Conservation (phyloP, 2,329 filamentous ascomycete genomes). For the Pseudocercospora vitis region DNA sequence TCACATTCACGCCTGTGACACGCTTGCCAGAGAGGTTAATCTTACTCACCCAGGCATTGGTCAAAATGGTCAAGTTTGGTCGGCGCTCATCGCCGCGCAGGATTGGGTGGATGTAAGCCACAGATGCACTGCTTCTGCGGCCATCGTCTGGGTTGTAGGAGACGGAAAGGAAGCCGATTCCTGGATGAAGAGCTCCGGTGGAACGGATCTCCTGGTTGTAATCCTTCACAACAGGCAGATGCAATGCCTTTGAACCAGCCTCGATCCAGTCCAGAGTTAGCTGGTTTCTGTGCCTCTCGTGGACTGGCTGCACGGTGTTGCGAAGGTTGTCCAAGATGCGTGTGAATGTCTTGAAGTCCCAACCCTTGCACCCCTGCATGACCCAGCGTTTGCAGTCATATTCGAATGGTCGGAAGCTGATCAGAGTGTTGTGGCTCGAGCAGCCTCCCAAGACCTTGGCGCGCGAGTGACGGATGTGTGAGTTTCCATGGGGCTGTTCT, state of each 20-base stretch:
- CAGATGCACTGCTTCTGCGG: conserved; percentile 78
- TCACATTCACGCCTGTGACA: conserved; percentile 73
- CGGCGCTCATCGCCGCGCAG: conserved; percentile 78
- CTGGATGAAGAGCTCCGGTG: conserved; percentile 69
- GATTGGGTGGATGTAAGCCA: conserved; percentile 91
- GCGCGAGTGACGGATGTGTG: conserved; percentile 84
- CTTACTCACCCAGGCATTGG: conserved; percentile 83
- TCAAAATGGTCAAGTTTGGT: conserved; percentile 81
- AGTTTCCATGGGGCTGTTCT: conserved; percentile 89
- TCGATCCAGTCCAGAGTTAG: conserved; percentile 87
- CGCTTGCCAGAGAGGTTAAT: conserved; percentile 69
- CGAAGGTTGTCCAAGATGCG: conserved; percentile 78
- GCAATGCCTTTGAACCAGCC: conserved; percentile 73
- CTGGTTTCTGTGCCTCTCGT: conserved; percentile 82
- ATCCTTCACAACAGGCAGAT: conserved; percentile 78
- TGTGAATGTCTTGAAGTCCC: conserved; percentile 83
- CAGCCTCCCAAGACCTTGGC: conserved; percentile 91
- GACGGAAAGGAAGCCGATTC: conserved; percentile 87
- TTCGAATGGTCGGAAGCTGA: conserved; percentile 87
- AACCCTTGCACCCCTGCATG: conserved; percentile 75
- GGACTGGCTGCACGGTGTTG: conserved; percentile 88
- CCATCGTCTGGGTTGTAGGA: conserved; percentile 89
- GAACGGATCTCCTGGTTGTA: conserved; percentile 82
- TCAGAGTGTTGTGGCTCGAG: conserved; percentile 90
- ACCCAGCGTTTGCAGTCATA: conserved; percentile 87